These are phyloP conservation scores for Myochromella boudieri DNA, from an alignment of 768 basidiomycete genomes.

Conservation along the genomic window DNA sequence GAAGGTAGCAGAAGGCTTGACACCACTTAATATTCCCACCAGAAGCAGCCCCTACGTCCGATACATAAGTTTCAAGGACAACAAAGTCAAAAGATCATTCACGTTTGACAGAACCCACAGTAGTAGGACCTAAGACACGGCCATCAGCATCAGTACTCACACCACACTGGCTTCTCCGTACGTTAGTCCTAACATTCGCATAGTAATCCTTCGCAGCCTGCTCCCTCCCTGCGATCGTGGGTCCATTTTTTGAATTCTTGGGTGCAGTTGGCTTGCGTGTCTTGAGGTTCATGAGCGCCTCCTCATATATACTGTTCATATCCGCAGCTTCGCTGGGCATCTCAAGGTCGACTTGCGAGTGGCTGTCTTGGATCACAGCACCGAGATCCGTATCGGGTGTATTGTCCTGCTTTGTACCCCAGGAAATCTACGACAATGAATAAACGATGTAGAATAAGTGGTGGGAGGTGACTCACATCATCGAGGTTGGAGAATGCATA, in stretches of 20 bases:
- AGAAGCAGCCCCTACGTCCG: constrained; percentile 61
- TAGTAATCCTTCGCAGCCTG: constrained; percentile 83
- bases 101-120: constrained; percentile 87
- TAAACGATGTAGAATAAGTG: background rate
- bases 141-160: background rate
- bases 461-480: constrained; percentile 54
- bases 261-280: constrained; percentile 41
- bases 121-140: constrained; percentile 52
- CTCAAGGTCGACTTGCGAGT: constrained; percentile 86
- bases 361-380: constrained; percentile 75
- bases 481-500: constrained; percentile 87
- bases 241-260: constrained; percentile 25
- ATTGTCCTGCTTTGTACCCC: constrained; percentile 95
- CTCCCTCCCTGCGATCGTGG: constrained; percentile 62
- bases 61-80: background rate
- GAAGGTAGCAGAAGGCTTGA: constrained; percentile 61
- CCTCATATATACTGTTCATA: constrained; percentile 81
- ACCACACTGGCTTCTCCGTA: constrained; percentile 16
- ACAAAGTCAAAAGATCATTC: background rate
- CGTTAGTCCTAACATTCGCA: constrained; percentile 84
- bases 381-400: constrained; percentile 77
- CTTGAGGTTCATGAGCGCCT: constrained; percentile 74
- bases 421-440: constrained; percentile 64
- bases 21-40: constrained; percentile 64
- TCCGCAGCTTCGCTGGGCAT: constrained; percentile 80